Evolutionary conservation across 768 basidiomycete species (phyloP).

Genomic region (Cystoderma amianthinum): DNA sequence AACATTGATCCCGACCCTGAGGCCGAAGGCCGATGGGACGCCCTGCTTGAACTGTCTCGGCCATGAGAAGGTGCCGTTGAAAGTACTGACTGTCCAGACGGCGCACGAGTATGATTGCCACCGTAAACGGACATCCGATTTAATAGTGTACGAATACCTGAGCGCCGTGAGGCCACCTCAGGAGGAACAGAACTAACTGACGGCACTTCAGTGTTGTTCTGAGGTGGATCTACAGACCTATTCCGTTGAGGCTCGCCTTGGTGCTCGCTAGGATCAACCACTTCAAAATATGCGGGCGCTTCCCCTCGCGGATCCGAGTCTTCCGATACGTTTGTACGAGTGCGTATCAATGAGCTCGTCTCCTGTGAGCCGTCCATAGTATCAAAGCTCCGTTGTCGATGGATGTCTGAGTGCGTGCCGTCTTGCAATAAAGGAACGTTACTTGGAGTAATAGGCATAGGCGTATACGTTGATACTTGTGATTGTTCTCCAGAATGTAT

Average conservation of each 20-base stretch:
- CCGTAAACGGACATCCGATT: slow-evolving; percentile 25
- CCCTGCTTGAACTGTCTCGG: slow-evolving; percentile 16
- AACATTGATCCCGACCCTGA: slow-evolving; percentile 31
- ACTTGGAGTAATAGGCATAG: slow-evolving; percentile 30
- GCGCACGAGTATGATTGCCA: slow-evolving; percentile 18
- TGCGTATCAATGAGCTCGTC: slow-evolving; percentile 18
- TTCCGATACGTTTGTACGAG: slow-evolving; percentile 13
- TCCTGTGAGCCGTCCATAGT: slow-evolving; percentile 22
- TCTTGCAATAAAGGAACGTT: slow-evolving; percentile 33
- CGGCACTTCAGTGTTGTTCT: slow-evolving; percentile 6
- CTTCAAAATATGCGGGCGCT: slow-evolving; percentile 66
- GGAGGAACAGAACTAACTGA: slow-evolving; percentile 8
- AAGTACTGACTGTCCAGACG: slow-evolving; percentile 20
- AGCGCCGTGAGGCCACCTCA: slow-evolving; percentile 23
- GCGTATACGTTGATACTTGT: slow-evolving; percentile 24
- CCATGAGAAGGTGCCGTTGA: slow-evolving; percentile 14
- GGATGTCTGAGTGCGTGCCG: slow-evolving; percentile 17
- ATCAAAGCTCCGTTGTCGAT: slow-evolving; percentile 20
- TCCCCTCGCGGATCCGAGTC: slow-evolving; percentile 44
- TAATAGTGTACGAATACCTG: slow-evolving; percentile 43
- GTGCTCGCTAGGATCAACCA: slow-evolving; percentile 17
- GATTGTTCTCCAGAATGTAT: slow-evolving; percentile 21
- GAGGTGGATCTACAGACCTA: slow-evolving; percentile 5
- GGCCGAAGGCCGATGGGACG: slow-evolving; percentile 20
- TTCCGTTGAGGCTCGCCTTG: slow-evolving; percentile 4